phyloP scores from a whole-genome alignment of 2,329 filamentous ascomycete species.

The Penicillium griseofulvum region DNA sequence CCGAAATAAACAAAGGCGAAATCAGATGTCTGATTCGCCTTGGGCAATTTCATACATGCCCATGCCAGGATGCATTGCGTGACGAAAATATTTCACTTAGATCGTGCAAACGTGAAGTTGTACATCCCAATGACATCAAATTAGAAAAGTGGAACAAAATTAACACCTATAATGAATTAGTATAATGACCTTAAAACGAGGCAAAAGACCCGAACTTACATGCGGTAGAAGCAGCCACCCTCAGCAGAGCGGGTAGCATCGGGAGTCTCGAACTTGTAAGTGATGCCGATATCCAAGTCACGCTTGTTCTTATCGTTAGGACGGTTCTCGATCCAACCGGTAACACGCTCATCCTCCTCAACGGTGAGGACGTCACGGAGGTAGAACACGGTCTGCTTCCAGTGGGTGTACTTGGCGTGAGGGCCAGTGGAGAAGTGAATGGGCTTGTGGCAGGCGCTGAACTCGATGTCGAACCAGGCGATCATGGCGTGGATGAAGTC shows the following conservation, averaged over 20 bases:
- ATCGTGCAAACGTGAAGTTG: slow-evolving; percentile 16
- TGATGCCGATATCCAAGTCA: slow-evolving; percentile 86
- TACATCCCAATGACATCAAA: slow-evolving; percentile 17
- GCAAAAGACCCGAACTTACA: slow-evolving; percentile 38
- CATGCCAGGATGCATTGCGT: slow-evolving; percentile 32
- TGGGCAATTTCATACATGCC: slow-evolving; percentile 28
- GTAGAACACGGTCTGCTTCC: slow-evolving; percentile 99
- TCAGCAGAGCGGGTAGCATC: slow-evolving; percentile 67
- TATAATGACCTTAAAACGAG: neutral
- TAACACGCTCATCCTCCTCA: slow-evolving; percentile 77
- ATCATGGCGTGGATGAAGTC: slow-evolving; percentile 97
- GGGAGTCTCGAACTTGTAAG: slow-evolving; percentile 74
- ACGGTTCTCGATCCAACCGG: slow-evolving; percentile 72
- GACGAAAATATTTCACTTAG: slow-evolving; percentile 20
- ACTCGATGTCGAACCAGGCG: slow-evolving; percentile 99
- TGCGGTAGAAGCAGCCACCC: slow-evolving; percentile 76
- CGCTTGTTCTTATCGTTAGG: slow-evolving; percentile 93
- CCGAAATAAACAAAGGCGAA: slow-evolving; percentile 35
- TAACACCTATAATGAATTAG: slow-evolving; percentile 21
- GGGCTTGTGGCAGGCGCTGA: slow-evolving; percentile 96
- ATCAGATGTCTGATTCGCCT: slow-evolving; percentile 22
- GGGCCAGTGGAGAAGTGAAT: slow-evolving; percentile 95
- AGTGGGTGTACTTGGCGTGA: slow-evolving; percentile 99
- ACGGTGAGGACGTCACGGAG: slow-evolving; percentile 89
- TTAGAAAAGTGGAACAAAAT: slow-evolving; percentile 19